Evolutionary conservation across 169 alveolate genomes (phyloP), one percentile per base, ranked within the genome.

Genomic region (Eimeria zaria): DNA sequence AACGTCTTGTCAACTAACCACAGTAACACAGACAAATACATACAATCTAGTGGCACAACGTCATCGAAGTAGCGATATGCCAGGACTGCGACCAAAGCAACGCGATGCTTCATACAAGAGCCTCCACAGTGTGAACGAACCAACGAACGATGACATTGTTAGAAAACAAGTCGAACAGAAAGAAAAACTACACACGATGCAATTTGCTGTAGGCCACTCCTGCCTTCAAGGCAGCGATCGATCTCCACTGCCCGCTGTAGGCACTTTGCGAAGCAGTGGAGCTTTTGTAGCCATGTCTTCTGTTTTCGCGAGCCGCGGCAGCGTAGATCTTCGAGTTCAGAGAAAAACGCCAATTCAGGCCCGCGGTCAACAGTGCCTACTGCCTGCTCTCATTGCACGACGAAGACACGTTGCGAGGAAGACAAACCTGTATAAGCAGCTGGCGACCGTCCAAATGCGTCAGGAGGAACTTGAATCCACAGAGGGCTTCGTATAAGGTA

Each of bases 381-480:
- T 16, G 18, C 12, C 33, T 39, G 11, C 6, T 71, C 48, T 12
- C 33, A 16, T 30, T n/a, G 27, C 76, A 36, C 2, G 53, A 16
- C 0, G 78, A 5, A 12, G 22, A 39, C 46, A 7, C 3, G 9
- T 33, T 22, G 76, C 11, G 27, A 36, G 12, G 48, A 36, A 36
- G 69, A 16, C 83, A 12, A 60, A 78, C 98, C 95, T 97, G 96
- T 12, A 99, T 97, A n/a, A 97, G 96, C 46, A 99, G 97, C 91
- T 97, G 97, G 80, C 99, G 98, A 64, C 99, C 99, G 96, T 99
- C 99, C 48, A 99, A 98, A 97, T 99, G 99, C 46, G 98, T 98
- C n/a, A 99, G 90, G 27, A 96, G 97, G 94, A 99, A 98, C 92
- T 98, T 97, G 98, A 98, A 98, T 12, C 99, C 99, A 55, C 99